These are phyloP conservation scores for Acrocalymma vagum DNA, from an alignment of 2,329 filamentous ascomycete genomes.

Conservation along the genomic window DNA sequence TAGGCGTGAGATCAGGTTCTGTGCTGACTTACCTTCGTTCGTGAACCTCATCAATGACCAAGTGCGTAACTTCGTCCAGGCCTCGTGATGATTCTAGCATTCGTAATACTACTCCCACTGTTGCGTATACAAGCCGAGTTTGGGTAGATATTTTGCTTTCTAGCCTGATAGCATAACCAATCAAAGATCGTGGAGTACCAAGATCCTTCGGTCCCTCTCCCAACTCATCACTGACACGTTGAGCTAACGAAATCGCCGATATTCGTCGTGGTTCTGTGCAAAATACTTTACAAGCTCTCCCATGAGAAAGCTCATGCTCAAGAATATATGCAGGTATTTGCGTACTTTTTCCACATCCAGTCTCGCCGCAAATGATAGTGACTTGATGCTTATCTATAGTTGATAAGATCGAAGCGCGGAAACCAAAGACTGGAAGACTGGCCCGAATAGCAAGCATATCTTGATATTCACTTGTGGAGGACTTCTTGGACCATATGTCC, in stretches of 20 bases:
- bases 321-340: slow-evolving; percentile 95
- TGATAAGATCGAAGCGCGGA: slow-evolving; percentile 78
- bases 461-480: slow-evolving; percentile 67
- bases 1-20: background rate
- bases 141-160: slow-evolving; percentile 85
- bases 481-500: slow-evolving; percentile 62
- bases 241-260: slow-evolving; percentile 92
- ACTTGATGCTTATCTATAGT: slow-evolving; percentile 83
- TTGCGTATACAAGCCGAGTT: slow-evolving; percentile 90
- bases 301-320: slow-evolving; percentile 84
- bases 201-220: slow-evolving; percentile 85
- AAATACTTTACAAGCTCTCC: slow-evolving; percentile 87
- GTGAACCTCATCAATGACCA: slow-evolving; percentile 97
- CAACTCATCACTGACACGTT: slow-evolving; percentile 92
- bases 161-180: slow-evolving; percentile 93
- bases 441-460: slow-evolving; percentile 80
- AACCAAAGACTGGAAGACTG: slow-evolving; percentile 89
- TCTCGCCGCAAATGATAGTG: slow-evolving; percentile 95
- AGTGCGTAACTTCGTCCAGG: slow-evolving; percentile 87
- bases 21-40: slow-evolving; percentile 67
- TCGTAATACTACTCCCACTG: slow-evolving; percentile 89
- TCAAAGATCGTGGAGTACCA: slow-evolving; percentile 81
- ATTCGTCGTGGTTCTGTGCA: slow-evolving; percentile 96
- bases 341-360: slow-evolving; percentile 96
- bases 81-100: slow-evolving; percentile 94